Percentiles rank a stretch among this genome's conserved stretches.
These are phyloP conservation scores for Alternaria triticimaculans DNA, from an alignment of 2,329 filamentous ascomycete species.

Conservation along the genomic window DNA sequence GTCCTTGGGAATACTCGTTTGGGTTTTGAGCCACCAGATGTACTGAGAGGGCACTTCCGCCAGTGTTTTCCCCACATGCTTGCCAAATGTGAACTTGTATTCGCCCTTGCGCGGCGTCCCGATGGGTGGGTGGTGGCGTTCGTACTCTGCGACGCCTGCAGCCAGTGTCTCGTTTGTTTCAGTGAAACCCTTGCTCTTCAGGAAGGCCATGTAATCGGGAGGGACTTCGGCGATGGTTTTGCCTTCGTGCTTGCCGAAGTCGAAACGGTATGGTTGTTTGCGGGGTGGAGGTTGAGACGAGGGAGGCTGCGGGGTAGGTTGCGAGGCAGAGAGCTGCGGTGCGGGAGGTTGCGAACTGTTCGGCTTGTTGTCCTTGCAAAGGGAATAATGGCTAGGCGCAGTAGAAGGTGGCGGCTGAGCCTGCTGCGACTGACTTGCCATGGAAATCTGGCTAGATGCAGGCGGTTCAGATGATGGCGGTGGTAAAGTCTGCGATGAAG, in stretches of 20 bases:
- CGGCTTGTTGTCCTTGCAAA: background rate
- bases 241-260: background rate
- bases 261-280: background rate
- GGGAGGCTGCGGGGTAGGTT: accelerated
- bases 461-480: background rate
- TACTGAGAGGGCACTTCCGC: background rate
- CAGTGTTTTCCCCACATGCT: background rate
- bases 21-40: background rate
- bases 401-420: background rate
- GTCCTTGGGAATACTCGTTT: accelerated
- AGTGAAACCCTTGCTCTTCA: too few species aligned
- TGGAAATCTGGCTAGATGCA: background rate
- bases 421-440: background rate
- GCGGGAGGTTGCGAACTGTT: background rate
- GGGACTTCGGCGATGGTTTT: background rate
- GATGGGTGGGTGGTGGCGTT: background rate
- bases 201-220: background rate
- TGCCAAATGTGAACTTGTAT: background rate
- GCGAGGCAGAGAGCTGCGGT: background rate
- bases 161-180: too few species aligned
- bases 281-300: background rate
- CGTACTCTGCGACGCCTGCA: background rate
- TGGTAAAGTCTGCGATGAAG: background rate
- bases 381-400: background rate
- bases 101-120: background rate